phyloP scores from a whole-genome alignment of 1,284 basidiomycete genomes.

The Apiotrichum domesticum region DNA sequence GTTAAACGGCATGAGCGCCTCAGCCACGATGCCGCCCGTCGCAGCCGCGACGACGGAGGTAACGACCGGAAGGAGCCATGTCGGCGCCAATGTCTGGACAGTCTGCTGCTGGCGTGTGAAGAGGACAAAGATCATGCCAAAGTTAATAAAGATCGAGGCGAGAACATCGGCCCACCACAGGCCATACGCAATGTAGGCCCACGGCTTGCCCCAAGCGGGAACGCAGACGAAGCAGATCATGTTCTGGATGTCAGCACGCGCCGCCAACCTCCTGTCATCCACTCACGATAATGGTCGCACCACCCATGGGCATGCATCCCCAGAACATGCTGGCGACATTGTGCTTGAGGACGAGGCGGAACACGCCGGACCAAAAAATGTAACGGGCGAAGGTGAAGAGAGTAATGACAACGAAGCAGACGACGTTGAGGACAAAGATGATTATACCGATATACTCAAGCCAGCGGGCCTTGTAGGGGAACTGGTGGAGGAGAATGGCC shows the following conservation, averaged over 20 bases:
- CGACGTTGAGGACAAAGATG: conserved; percentile 63
- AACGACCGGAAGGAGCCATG: conserved; percentile 67
- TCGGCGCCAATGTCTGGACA: conserved; percentile 55
- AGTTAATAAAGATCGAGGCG: conserved; percentile 57
- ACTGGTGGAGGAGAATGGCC: conserved; percentile 47
- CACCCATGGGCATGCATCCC: conserved; percentile 65
- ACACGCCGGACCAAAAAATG: conserved; percentile 55
- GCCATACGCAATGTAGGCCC: conserved; percentile 59
- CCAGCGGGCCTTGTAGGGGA: conserved; percentile 49
- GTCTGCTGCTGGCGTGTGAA: conserved; percentile 59
- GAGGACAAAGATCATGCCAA: conserved; percentile 63
- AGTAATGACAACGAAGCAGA: conserved; percentile 58
- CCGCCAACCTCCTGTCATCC: neutral
- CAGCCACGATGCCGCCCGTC: conserved; percentile 58
- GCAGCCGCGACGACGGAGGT: conserved; percentile 63
- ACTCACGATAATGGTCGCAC: conserved; percentile 57
- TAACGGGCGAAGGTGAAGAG: conserved; percentile 53
- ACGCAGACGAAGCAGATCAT: conserved; percentile 50
- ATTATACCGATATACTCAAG: conserved; percentile 44
- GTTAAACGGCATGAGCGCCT: conserved; percentile 51
- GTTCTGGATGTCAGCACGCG: conserved; percentile 21
- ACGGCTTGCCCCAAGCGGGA: conserved; percentile 51
- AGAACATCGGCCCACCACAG: conserved; percentile 68
- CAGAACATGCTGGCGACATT: conserved; percentile 62
- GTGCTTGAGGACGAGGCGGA: conserved; percentile 56